Base-by-base conservation (phyloP, 495 filamentous ascomycete species). In the Tirmania nivea region DNA sequence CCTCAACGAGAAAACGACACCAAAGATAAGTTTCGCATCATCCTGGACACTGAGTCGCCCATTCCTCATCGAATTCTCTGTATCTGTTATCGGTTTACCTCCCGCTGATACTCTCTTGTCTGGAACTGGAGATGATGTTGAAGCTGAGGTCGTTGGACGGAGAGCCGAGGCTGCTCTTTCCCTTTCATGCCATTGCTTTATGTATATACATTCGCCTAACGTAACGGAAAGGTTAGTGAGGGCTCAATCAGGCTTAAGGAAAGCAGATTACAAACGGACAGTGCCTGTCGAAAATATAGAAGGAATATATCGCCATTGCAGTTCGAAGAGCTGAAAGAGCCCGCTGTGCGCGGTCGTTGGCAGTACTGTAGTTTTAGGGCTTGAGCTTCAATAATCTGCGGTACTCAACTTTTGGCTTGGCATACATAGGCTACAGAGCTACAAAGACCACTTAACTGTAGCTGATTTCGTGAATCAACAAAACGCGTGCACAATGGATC, bases 211-310 rank as follows among this genome's bases (percentile, higher is more conserved):
- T 70, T 96, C 90, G 64, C 92, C 90, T 88, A 59, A n/a, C 12
- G 37, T 53, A 50, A 54, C 49, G 56, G 25, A 7, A 58, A 58
- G 19, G 16, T 56, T 51, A 54, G 25, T 31, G 25, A 31, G 25
- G 7, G 25, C 2, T 31, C 25, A 7, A 31, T 31, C 25, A 31
- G 2, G 25, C 6, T 19, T 21, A 52, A 17, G 12, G 25, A 51
- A 20, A 42, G 35, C 10, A 47, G 31, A 42, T 31, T 8, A 35
- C 21, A 34, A 52, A 58, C 74, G 63, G 75, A 96, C 90, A 93
- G 67, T 97, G 90, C 58, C 90, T 81, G 68, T 97, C 90, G 61
- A 97, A 97, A 63, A 97, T 94, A 73, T 94, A 96, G 70, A 96
- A 93, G 39, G 86, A 87, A 69, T 94, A 95, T 63, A 96, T 83